These are phyloP conservation scores for Pythium myriotylum DNA, from an alignment of 352 stramenopile genomes.

Conservation along the genomic window DNA sequence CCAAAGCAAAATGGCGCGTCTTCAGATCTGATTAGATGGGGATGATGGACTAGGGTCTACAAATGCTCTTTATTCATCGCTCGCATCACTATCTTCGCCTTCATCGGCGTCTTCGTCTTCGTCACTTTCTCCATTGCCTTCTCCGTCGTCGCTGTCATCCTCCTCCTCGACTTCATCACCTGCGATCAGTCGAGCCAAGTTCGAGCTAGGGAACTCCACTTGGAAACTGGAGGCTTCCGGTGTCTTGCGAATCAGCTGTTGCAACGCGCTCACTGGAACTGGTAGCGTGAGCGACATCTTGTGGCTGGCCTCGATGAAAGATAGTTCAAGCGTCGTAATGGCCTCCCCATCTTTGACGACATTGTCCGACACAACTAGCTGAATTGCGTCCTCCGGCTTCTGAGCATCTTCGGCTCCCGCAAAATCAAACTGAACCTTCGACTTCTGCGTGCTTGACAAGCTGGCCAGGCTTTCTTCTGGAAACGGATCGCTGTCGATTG, in stretches of 20 bases:
- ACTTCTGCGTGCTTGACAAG: constrained; percentile 16
- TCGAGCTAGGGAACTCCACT: constrained; percentile 24
- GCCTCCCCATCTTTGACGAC: constrained; percentile 22
- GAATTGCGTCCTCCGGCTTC: constrained; percentile 16
- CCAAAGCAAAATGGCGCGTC: no score
- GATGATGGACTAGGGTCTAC: no score
- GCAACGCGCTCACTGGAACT: constrained; percentile 19
- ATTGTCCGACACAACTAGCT: constrained; percentile 13
- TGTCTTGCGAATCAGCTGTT: constrained; percentile 26
- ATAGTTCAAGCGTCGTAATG: constrained; percentile 32
- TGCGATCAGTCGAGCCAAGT: constrained; percentile 25
- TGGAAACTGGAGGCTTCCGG: constrained; percentile 33
- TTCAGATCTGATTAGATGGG: no score
- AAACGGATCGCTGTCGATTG: constrained; percentile 42
- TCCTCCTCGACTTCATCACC: constrained; percentile 34
- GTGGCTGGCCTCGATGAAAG: constrained; percentile 27
- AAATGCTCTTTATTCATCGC: no score
- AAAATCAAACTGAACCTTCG: constrained; percentile 26
- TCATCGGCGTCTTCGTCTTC: constrained; percentile 27
- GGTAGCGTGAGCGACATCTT: constrained; percentile 31
- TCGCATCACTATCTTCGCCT: constrained; percentile 8
- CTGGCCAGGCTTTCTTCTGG: constrained; percentile 27
- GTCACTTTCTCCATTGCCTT: constrained; percentile 14
- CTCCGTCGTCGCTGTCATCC: constrained; percentile 28
- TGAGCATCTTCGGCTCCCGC: constrained; percentile 23